Conservation (phyloP, 164 flowering plant species). For the Dillenia suffruticosa region DNA sequence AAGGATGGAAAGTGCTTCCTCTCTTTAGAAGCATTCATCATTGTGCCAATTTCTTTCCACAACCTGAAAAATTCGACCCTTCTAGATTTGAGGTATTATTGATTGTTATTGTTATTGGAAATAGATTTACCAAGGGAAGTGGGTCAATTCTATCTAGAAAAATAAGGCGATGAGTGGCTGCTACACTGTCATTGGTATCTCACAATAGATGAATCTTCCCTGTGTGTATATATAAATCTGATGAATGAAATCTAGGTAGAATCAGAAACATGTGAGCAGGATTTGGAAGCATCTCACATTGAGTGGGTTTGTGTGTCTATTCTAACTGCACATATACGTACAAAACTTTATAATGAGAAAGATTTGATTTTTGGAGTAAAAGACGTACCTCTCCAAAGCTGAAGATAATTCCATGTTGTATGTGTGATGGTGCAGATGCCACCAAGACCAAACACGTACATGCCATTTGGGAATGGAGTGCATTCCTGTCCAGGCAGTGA, state of each 20-base stretch:
- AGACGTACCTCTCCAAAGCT: no score
- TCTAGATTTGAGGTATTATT: constrained; percentile 80
- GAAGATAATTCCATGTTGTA: no score
- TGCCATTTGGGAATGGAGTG: constrained; percentile 88
- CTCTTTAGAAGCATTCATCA: constrained; percentile 90
- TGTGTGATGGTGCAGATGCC: constrained; percentile 48
- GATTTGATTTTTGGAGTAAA: no score
- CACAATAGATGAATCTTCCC: neutral
- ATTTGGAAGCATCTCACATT: constrained; percentile 7
- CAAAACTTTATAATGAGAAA: no score
- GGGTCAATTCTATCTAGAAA: constrained; percentile 2
- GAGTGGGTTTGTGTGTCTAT: no score
- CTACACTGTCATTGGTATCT: no score
- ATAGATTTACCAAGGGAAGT: neutral
- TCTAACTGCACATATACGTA: no score
- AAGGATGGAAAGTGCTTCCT: constrained; percentile 96
- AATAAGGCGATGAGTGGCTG: constrained; percentile 21
- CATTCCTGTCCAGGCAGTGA: constrained; percentile 95
- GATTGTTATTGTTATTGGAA: constrained; percentile 1
- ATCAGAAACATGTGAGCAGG: constrained; percentile 25
- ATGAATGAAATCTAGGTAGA: neutral
- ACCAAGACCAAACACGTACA: constrained; percentile 68
- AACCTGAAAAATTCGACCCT: constrained; percentile 84
- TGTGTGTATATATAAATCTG: no score
- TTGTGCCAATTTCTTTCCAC: constrained; percentile 61